Evolutionary conservation across 1,139 yeast species (phyloP), one percentile per base, ranked within the genome.

Genomic region (Kurtzmaniella quercitrusa): DNA sequence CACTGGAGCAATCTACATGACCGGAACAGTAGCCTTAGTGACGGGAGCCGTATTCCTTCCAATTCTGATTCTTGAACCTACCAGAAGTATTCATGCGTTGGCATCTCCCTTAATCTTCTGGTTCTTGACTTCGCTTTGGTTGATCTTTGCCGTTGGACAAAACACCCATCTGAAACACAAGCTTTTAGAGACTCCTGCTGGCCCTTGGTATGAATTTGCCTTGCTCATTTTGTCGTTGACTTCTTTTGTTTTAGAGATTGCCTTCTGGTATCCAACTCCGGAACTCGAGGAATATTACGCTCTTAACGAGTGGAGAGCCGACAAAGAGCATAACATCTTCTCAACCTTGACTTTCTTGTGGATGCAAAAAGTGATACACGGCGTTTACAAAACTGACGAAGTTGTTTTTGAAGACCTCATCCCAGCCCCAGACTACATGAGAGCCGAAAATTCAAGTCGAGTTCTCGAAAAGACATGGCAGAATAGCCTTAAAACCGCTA

Each of bases 211-310:
- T 7, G 51, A 50, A 38, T 21, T 54, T 21, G 51, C 48, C n/a
- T 41, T 52, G 18, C 10, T 48, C 5, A 29, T 51, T 17, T 49
- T 48, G 36, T 41, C 56, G 5, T 11, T 45, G 16, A 31, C 43
- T 12, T 42, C 51, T 10, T 49, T 52, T 21, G 17, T 46, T 18
- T 46, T 58, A 36, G 62, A 60, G 45, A 46, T 43, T 12, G 46
- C 39, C 8, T 46, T 47, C 19, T 65, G 66, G 67, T 48, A 40
- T 6, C 63, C 68, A 3, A 69, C 76, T 5, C 55, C 57, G 5
- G 79, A 77, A 50, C 62, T 79, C 31, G 42, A 55, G 5, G 70
- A 69, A 6, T 68, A 66, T 49, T 77, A 50, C 45, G 60, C 63
- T 24, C 58, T 68, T 46, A 66, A 60, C 45, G 65, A 51, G 21